A percentile compares a stretch with the other conserved stretches of the same genome.
Evolutionary conservation across 805 yeast genomes (phyloP).

Genomic region (Yarrowia sp.): DNA sequence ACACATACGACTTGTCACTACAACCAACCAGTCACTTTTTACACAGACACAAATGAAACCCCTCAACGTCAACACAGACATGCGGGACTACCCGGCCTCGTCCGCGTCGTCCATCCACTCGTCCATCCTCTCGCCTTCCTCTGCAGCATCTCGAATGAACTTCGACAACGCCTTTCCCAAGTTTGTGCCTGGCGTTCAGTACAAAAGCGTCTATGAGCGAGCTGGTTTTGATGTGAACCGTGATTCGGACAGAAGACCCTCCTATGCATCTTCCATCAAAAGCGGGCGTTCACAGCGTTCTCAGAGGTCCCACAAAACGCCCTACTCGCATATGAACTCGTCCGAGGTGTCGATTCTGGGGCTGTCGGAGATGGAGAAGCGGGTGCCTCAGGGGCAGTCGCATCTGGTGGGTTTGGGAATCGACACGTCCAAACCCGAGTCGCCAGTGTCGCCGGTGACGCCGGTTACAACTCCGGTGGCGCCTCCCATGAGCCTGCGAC

Average conservation of each 20-base stretch:
- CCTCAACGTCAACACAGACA: slow-evolving; percentile 1
- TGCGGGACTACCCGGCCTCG: background rate
- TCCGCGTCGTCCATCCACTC: slow-evolving; percentile 18
- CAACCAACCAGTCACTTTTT: background rate
- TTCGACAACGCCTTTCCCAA: slow-evolving; percentile 44
- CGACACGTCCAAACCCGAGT: slow-evolving; percentile 2
- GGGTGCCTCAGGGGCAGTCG: background rate
- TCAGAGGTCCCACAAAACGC: background rate
- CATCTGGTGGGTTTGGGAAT: background rate
- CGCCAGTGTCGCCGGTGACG: background rate
- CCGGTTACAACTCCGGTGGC: background rate
- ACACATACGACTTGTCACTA: background rate
- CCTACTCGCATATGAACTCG: slow-evolving; percentile 16
- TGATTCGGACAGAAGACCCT: background rate
- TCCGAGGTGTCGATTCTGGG: slow-evolving; percentile 15
- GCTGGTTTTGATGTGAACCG: slow-evolving; percentile 45
- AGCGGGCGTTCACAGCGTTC: background rate
- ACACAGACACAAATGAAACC: background rate
- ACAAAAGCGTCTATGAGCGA: slow-evolving; percentile 43
- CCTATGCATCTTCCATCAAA: background rate
- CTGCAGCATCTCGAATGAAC: slow-evolving; percentile 29
- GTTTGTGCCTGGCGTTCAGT: slow-evolving; percentile 39
- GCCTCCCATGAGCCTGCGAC: slow-evolving; percentile 13
- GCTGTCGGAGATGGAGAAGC: background rate
- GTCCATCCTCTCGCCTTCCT: background rate